A percentile compares a stretch with the other conserved stretches of the same genome.
These are phyloP conservation scores for Verbascum thapsus DNA, from an alignment of 257 asterid species.

Conservation along the genomic window DNA sequence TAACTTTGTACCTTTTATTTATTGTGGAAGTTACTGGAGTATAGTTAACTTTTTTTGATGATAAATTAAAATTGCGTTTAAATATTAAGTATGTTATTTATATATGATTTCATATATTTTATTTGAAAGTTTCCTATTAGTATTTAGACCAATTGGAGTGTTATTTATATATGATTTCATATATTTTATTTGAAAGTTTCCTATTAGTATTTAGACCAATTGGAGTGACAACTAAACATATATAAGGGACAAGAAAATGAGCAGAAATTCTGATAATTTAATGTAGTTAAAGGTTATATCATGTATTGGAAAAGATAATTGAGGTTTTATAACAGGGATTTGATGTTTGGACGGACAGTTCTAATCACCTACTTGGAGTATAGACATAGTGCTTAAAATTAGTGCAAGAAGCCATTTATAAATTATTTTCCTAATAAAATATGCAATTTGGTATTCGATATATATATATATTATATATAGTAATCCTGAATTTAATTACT, in stretches of 20 bases:
- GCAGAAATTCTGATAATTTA: no score
- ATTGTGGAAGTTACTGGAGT: not conserved
- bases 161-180: no score
- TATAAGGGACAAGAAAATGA: no score
- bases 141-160: slow-evolving; percentile 12
- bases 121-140: not conserved
- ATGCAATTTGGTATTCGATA: not conserved
- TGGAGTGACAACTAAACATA: slow-evolving; percentile 12
- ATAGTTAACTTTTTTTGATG: no score
- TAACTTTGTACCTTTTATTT: not conserved
- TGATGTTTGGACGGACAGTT: slow-evolving; percentile 11
- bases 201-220: slow-evolving; percentile 1
- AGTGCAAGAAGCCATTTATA: slow-evolving; percentile 10
- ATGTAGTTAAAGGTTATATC: not conserved
- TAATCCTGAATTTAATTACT: not conserved
- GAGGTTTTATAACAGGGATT: not conserved
- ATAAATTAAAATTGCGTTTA: no score
- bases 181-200: not conserved
- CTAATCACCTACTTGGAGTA: not conserved
- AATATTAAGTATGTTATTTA: not conserved
- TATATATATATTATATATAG: not conserved
- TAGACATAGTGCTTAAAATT: not conserved
- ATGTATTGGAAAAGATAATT: no score
- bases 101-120: not conserved
- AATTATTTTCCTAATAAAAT: not conserved